Evolutionary conservation across 2,329 filamentous ascomycete species (phyloP), one percentile per base, ranked within the genome.

Genomic region (Tolypocladium album): DNA sequence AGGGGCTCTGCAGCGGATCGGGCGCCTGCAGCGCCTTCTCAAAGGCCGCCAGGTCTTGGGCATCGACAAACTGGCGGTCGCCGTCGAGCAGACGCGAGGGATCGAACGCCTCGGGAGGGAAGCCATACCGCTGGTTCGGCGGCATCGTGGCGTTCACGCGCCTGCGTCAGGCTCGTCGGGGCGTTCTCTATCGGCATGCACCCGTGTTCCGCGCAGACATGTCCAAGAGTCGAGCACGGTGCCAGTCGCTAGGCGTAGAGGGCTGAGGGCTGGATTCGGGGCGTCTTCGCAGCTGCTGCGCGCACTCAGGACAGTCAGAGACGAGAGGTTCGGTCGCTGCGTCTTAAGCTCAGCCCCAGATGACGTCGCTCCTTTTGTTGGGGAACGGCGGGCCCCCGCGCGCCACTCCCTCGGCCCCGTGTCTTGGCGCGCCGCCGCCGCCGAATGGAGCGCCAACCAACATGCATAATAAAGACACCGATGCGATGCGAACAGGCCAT

Each of bases 11-110:
- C 47, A 87, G 81, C 1, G 84, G 84, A 63, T 95, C 91, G 0
- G 92, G 91, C 1, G 89, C 90, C n/a, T 85, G 83, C 11, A 97
- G 82, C 9, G 93, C 93, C 61, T 83, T 84, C 62, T 88, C 87
- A 72, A 97, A 97, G 59, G 88, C 87, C 43, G 83, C 79, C 39
- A 96, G 78, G 69, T 96, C 88, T 61, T 84, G 84, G 47, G 86
- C 79, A 53, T 82, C 75, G 66, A 95, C 79, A 71, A 97, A 97
- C 60, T 94, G 86, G 68, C 82, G 81, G 71, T 92, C 83, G 72
- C 81, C 85, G 73, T 96, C 92, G n/a, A 92, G 92, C 24, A 97
- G 81, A 43, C 76, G 78, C 20, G 80, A 80, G 62, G 82, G 78
- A 72, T 94, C 88, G 75, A 88, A 92, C 55, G 82, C 83, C 64